phyloP scores from a whole-genome alignment of 2,329 filamentous ascomycete species.

The Diaporthe vexans region DNA sequence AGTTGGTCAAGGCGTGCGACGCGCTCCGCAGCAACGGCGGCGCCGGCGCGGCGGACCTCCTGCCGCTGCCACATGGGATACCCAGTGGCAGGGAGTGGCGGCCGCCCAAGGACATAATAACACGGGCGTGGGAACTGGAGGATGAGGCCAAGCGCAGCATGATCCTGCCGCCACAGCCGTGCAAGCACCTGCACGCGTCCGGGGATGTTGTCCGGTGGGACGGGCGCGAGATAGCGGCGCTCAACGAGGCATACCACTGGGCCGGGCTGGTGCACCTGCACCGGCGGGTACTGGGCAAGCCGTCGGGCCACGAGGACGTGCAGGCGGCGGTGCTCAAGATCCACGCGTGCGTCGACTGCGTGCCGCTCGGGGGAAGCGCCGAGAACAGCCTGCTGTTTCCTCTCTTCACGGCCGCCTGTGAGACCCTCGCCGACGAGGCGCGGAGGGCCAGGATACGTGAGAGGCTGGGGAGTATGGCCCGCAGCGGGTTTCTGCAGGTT shows the following conservation, averaged over 20 bases:
- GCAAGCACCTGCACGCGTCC: constrained; percentile 61
- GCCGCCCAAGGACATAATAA: constrained; percentile 67
- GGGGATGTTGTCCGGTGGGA: constrained; percentile 70
- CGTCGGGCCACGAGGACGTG: constrained; percentile 70
- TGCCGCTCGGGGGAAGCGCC: constrained; percentile 76
- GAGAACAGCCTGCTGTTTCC: constrained; percentile 84
- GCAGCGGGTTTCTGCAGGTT: constrained; percentile 81
- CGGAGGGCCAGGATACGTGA: constrained; percentile 74
- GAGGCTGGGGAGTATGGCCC: constrained; percentile 77
- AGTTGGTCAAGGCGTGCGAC: constrained; percentile 79
- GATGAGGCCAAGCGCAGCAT: constrained; percentile 72
- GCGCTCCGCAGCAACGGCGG: constrained; percentile 65
- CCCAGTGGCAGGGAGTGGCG: constrained; percentile 64
- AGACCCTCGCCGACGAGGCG: constrained; percentile 66
- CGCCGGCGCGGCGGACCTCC: constrained; percentile 11
- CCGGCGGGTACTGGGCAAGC: constrained; percentile 77
- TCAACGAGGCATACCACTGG: constrained; percentile 85
- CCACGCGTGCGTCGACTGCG: constrained; percentile 70
- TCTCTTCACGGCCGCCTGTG: constrained; percentile 86
- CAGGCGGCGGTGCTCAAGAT: constrained; percentile 75
- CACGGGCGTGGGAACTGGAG: constrained; percentile 72
- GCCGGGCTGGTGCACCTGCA: constrained; percentile 82
- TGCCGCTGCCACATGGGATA: constrained; percentile 48
- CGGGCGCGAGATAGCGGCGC: constrained; percentile 75
- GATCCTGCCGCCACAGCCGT: constrained; percentile 57